Evolutionary conservation across 225 moss, liverwort and hornwort species (phyloP), one percentile per base, ranked within the genome.

Genomic region (Pseudisothecium myosuroides): DNA sequence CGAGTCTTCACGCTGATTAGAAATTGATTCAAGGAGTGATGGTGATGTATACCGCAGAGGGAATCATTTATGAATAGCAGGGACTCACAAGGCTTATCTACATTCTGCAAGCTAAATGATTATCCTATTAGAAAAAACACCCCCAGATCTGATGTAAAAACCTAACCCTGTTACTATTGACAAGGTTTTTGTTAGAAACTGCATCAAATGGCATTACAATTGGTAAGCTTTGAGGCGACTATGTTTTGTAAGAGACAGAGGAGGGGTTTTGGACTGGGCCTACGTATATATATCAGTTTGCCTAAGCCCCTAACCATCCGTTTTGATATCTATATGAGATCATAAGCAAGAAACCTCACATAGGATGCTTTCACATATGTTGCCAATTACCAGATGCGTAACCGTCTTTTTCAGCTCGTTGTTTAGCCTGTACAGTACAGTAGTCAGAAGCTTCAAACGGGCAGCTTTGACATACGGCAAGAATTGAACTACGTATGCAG

Each of bases 1-100:
- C 95, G 97, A 83, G 96, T 95, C 22, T 95, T 96, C 63, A 86
- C 89, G 36, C 89, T 98, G 55, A 83, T 92, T 43, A 96, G 90
- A 93, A 82, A 90, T 58, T 94, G 88, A 96, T 56, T 60, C 77
- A 49, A 82, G 72, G 80, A 80, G 68, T 50, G 47, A 86, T 22
- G 32, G 37, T 75, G 54, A n/a, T 81, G 45, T 34, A 78, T 61
- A 49, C 47, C 55, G 76, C 50, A 78, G 77, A 74, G 55, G 47
- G 19, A 69, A 85, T 54, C 58, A 56, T 81, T 28, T n/a, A 76
- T 37, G 74, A 66, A 87, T 9, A 49, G 87, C 58, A 26, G 86
- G 62, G 55, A 45, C 87, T 36, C 24, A 73, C 39, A 52, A 37
- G 72, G 74, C 74, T 81, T 34, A 73, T 63, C 56, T 79, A 62